Evolutionary conservation across 2,329 filamentous ascomycete species (phyloP), one percentile per base, ranked within the genome.

Genomic region (Akanthomyces uredinophilus): DNA sequence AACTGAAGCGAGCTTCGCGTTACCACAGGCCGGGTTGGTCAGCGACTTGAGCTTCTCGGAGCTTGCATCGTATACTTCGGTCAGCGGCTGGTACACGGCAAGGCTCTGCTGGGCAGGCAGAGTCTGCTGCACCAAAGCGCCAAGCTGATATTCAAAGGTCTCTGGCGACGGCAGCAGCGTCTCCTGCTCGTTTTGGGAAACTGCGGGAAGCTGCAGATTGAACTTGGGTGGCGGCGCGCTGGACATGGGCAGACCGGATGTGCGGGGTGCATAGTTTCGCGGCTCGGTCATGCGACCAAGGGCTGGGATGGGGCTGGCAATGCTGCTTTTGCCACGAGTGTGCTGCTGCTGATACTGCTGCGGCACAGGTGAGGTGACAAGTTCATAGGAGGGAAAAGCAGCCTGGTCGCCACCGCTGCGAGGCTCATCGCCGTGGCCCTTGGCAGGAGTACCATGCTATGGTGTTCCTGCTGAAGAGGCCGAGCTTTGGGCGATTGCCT

Each of bases 241-340:
- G 5, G 65, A 63, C 39, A 66, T 62, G 7, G 69, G 64, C n/a
- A 67, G 66, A 0, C 68, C 70, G 32, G 69, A 64, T 7, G 71
- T 70, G 5, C 74, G 71, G 4, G 77, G 76, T 1, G 75, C 74
- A 63, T 77, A 78, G 67, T 75, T 77, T 60, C 75, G 74, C 2
- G 78, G 77, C 67, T 79, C 78, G 0, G 75, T 77, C 54, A 73
- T 68, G 41, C 65, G 66, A 4, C 68, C 67, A 22, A 65, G 37
- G 4, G 47, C 32, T 5, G 59, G 27, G 32, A 51, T 52, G 10
- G 63, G 24, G 27, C 63, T 65, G 39, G 52, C 50, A 29, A 61
- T 50, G 47, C 27, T 39, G 32, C 55, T 52, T 8, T 10, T 58
- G 5, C 37, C 53, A 7, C 49, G 47, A 20, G 18, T n/a, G n/a